Base-by-base conservation (phyloP, 164 flowering plant genomes). In the Taxillus chinensis region DNA sequence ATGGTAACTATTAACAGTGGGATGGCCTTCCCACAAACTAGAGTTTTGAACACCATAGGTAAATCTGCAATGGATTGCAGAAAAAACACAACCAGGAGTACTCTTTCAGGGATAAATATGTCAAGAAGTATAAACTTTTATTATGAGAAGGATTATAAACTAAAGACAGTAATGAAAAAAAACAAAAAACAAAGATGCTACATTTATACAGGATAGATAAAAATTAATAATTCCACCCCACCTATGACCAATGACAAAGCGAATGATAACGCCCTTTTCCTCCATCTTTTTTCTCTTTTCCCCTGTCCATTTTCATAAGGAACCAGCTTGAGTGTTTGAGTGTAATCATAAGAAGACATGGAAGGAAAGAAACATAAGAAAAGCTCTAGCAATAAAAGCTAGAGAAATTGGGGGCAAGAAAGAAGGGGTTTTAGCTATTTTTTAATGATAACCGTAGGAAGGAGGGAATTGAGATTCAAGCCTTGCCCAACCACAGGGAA, bases 201-300 rank as follows among this genome's bases (percentile, higher is more conserved):
- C 27, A 27, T 27, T 27, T 27, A 27, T 27, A 27, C 27, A 27
- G 27, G 27, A 27, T 27, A 27, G 0, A 27, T 5, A 3, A 8
- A 2, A 4, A 43, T 42, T 1, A 5, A 46, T 17, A 40, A 46
- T 41, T 40, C 49, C 57, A 59, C 4, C 66, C 17, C 60, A 84
- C 86, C 86, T 77, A 52, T 84, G 89, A 38, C 86, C 86, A 51
- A 84, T 84, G 61, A 84, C 82, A 65, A 84, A 84, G 41, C 89
- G 84, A 46, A 76, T 64, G 6, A 84, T 71, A 41, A 84, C 80
- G 43, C 89, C 89, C 65, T 82, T 84, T 71, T 84, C 89, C 62
- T 82, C 86, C 60, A 84, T 67, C 66, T 64, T 82, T 65, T 64
- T 75, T 54, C 79, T 73, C 61, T 79, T 81, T 59, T 82, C 86